phyloP scores from a whole-genome alignment of 495 filamentous ascomycete species.

The Daldinia concentrica region DNA sequence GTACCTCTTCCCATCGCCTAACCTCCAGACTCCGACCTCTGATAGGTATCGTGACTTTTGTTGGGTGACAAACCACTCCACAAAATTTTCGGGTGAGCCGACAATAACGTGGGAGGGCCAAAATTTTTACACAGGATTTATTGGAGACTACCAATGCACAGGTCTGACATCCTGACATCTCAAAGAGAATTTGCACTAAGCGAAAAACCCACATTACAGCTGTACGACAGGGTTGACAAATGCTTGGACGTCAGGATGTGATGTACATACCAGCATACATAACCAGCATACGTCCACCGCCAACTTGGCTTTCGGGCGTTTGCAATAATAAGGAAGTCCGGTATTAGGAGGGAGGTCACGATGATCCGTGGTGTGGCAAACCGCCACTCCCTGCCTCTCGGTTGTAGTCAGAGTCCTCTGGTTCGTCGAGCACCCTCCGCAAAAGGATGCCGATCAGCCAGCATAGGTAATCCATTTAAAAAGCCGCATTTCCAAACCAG shows the following conservation, averaged over 20 bases:
- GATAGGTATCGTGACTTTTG: slow-evolving; percentile 41
- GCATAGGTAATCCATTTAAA: slow-evolving; percentile 11
- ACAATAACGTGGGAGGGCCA: slow-evolving; percentile 4
- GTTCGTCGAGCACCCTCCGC: slow-evolving; percentile 35
- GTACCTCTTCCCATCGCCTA: slow-evolving; percentile 10
- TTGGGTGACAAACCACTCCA: slow-evolving; percentile 36
- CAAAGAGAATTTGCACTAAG: slow-evolving; percentile 16
- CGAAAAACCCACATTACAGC: slow-evolving; percentile 36
- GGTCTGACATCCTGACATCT: not conserved
- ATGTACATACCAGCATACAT: slow-evolving; percentile 21
- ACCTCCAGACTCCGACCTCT: slow-evolving; percentile 24
- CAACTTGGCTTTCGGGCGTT: slow-evolving; percentile 34
- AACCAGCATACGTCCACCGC: slow-evolving; percentile 28
- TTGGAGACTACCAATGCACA: slow-evolving; percentile 9
- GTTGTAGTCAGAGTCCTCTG: slow-evolving; percentile 16
- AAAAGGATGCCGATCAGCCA: slow-evolving; percentile 33
- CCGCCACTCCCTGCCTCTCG: slow-evolving; percentile 32
- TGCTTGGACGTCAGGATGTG: slow-evolving; percentile 17
- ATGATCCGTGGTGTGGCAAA: slow-evolving; percentile 43
- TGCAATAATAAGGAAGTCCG: slow-evolving; percentile 31
- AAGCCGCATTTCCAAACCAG: slow-evolving; percentile 35
- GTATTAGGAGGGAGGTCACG: slow-evolving; percentile 42
- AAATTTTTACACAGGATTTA: slow-evolving; percentile 12
- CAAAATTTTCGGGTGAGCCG: slow-evolving; percentile 26
- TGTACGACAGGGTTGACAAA: slow-evolving; percentile 35